Conservation (phyloP, 2,329 filamentous ascomycete genomes). For the Fusarium tanahbumbuense region DNA sequence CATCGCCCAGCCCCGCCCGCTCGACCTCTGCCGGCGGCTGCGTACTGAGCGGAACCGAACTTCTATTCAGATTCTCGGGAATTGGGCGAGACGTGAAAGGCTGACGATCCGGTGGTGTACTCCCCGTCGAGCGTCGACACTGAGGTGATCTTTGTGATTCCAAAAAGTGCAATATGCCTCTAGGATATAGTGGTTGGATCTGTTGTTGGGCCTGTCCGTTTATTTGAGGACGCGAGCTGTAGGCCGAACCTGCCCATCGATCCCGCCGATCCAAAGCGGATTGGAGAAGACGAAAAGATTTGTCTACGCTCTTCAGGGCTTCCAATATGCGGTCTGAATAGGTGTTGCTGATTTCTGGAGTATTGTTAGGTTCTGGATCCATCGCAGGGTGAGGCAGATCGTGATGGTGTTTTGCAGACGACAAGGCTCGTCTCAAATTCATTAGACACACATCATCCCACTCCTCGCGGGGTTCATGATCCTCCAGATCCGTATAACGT, state of each 20-base stretch:
- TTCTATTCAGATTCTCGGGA: no score
- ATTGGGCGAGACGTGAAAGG: no score
- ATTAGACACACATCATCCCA: background rate
- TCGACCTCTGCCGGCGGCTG: background rate
- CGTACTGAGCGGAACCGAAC: background rate
- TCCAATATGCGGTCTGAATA: background rate
- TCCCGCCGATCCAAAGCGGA: background rate
- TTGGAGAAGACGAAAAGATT: background rate
- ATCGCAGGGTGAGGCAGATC: background rate
- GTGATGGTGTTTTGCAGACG: background rate
- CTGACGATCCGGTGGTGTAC: no score
- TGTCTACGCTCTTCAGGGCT: background rate
- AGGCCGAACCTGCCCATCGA: no score
- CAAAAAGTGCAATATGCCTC: background rate
- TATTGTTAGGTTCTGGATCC: background rate
- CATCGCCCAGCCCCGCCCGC: background rate
- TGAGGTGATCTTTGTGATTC: background rate
- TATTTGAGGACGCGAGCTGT: no score
- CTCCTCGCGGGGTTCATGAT: background rate
- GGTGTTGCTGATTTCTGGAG: background rate
- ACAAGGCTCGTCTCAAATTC: background rate
- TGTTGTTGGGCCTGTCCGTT: background rate
- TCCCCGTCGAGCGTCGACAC: no score
- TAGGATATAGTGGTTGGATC: accelerated
- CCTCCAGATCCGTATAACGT: background rate